Conservation (phyloP, 2,329 filamentous ascomycete genomes). For the Aspergillus ibericus region DNA sequence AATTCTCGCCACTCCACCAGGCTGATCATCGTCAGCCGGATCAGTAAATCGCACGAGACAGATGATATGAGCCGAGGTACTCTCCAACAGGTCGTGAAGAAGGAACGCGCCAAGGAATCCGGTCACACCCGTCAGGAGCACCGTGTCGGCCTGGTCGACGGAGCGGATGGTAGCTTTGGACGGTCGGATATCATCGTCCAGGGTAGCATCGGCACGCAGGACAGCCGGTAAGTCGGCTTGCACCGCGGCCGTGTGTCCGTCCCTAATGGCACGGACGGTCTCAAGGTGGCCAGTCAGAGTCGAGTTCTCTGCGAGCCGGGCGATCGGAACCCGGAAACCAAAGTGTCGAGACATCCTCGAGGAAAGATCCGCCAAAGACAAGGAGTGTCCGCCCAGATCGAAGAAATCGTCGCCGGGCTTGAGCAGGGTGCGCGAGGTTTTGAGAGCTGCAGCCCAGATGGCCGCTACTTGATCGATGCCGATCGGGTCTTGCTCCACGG, state of each 20-base stretch:
- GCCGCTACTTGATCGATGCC: slow-evolving; percentile 66
- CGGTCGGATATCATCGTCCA: slow-evolving; percentile 68
- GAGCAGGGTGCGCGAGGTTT: slow-evolving; percentile 62
- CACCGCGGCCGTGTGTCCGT: slow-evolving; percentile 71
- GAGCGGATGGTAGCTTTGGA: slow-evolving; percentile 55
- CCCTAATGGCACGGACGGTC: slow-evolving; percentile 67
- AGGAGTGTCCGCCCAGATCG: slow-evolving; percentile 75
- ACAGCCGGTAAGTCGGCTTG: slow-evolving; percentile 73
- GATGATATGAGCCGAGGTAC: slow-evolving; percentile 66
- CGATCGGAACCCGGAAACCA: slow-evolving; percentile 71
- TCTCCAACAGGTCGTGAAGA: slow-evolving; percentile 66
- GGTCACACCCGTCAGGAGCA: slow-evolving; percentile 73
- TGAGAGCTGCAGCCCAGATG: slow-evolving; percentile 70
- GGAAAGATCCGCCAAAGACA: slow-evolving; percentile 75
- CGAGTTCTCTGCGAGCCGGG: slow-evolving; percentile 68
- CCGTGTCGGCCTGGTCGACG: slow-evolving; percentile 65
- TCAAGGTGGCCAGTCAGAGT: slow-evolving; percentile 72
- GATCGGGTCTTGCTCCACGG: slow-evolving; percentile 62
- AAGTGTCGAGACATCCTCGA: slow-evolving; percentile 67
- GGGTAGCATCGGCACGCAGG: slow-evolving; percentile 63
- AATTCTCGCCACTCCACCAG: slow-evolving; percentile 69
- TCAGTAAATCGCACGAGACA: slow-evolving; percentile 74
- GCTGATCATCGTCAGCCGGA: slow-evolving; percentile 62
- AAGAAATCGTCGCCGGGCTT: slow-evolving; percentile 75
- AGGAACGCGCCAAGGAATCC: slow-evolving; percentile 76